phyloP scores from a whole-genome alignment of 2,329 filamentous ascomycete species.

The Sclerotinia spermophila region DNA sequence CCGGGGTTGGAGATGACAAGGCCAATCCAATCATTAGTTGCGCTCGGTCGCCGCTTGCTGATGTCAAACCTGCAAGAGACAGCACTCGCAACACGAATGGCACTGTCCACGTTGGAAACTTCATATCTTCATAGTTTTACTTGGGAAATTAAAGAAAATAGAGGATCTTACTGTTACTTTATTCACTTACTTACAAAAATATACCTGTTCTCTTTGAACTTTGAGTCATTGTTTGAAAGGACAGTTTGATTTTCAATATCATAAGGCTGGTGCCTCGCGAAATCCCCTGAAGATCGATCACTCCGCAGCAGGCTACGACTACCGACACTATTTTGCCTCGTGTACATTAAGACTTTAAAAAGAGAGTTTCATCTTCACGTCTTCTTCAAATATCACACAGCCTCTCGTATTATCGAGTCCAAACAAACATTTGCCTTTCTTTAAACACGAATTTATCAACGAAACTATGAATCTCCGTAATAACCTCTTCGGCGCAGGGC shows the following conservation, averaged over 20 bases:
- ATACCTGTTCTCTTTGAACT: conserved; percentile 22
- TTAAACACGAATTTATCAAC: conserved; percentile 4
- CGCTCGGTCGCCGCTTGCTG: conserved; percentile 28
- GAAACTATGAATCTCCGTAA: conserved; percentile 39
- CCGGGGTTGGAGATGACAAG: conserved; percentile 23
- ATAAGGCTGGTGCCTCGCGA: conserved; percentile 15
- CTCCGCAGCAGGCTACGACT: conserved; percentile 12
- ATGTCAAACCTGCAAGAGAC: conserved; percentile 34
- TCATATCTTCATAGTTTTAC: conserved; percentile 26
- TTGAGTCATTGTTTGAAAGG: conserved; percentile 20
- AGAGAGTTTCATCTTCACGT: conserved; percentile 4
- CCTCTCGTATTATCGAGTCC: not conserved
- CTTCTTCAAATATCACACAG: not conserved
- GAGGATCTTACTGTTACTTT: not conserved
- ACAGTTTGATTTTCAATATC: conserved; percentile 10
- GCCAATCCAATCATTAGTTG: conserved; percentile 27
- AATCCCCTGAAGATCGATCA: conserved; percentile 3
- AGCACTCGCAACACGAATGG: conserved; percentile 32
- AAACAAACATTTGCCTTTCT: not conserved
- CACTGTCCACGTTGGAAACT: conserved; percentile 29
- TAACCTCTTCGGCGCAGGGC: conserved; percentile 45
- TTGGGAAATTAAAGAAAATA: not conserved
- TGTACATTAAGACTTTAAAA: conserved; percentile 16
- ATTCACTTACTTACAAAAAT: conserved; percentile 14
- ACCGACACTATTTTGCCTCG: conserved; percentile 2